These are phyloP conservation scores for Suillus discolor DNA, from an alignment of 768 basidiomycete genomes.

Conservation along the genomic window DNA sequence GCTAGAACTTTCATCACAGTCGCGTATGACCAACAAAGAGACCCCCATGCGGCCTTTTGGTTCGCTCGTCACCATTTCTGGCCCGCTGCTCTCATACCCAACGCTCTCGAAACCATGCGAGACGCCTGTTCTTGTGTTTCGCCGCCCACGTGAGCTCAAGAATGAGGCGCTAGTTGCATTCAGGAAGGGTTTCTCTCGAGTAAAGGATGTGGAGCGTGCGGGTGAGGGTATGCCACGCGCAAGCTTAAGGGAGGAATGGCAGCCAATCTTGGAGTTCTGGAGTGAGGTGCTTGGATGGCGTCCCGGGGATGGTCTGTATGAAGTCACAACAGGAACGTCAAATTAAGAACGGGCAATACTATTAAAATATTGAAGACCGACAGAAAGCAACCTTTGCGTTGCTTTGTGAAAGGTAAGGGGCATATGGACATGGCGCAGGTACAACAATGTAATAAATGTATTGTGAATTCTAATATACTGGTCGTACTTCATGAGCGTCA, in stretches of 20 bases:
- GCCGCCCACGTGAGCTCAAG: constrained; percentile 50
- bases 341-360: not conserved
- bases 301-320: constrained; percentile 63
- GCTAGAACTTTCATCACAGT: constrained; percentile 14
- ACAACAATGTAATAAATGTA: too few relatives aligned
- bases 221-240: constrained; percentile 75
- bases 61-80: constrained; percentile 69
- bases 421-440: too few relatives aligned
- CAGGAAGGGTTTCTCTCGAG: constrained; percentile 57
- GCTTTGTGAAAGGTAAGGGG: too few relatives aligned
- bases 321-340: constrained; percentile 52
- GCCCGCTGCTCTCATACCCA: constrained; percentile 79
- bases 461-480: too few relatives aligned
- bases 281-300: constrained; percentile 63
- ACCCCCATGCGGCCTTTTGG: constrained; percentile 45
- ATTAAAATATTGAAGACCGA: not conserved
- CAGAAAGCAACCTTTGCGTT: too few relatives aligned
- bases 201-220: constrained; percentile 51
- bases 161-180: constrained; percentile 51
- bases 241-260: constrained; percentile 65
- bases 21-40: constrained; percentile 6
- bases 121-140: constrained; percentile 65
- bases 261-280: constrained; percentile 87
- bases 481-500: too few relatives aligned
- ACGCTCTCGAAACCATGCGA: constrained; percentile 52